Evolutionary conservation across 176 grass and related monocot genomes (phyloP).

Genomic region (Rhynchospora tenuis): DNA sequence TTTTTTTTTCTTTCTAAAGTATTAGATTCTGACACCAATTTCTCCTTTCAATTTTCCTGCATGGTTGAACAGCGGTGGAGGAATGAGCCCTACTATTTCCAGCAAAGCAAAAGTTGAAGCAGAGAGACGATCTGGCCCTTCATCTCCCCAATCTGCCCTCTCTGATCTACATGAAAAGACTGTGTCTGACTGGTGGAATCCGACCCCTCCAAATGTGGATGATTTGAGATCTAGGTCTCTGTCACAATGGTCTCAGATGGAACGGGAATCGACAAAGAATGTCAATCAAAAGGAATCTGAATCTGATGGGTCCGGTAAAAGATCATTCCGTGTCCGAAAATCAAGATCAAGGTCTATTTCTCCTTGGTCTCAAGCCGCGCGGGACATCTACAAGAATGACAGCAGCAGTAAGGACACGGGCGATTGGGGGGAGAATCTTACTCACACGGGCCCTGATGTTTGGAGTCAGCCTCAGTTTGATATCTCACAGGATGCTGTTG

Average conservation of each 20-base stretch:
- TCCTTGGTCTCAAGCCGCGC: slow-evolving; percentile 2
- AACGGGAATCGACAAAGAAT: neutral
- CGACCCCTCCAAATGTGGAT: neutral
- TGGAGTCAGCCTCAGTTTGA: neutral
- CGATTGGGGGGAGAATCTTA: neutral
- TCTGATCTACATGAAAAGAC: neutral
- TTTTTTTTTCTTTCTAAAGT: neutral
- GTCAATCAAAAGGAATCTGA: neutral
- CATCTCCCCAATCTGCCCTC: neutral
- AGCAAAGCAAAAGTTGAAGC: neutral
- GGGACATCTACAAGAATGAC: neutral
- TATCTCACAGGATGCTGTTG: neutral
- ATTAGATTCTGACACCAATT: neutral
- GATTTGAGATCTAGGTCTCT: neutral
- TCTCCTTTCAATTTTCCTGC: neutral
- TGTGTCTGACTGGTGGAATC: neutral
- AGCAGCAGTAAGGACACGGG: neutral
- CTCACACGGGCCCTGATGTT: neutral
- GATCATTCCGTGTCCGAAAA: neutral
- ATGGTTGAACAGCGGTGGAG: neutral
- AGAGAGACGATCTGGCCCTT: neutral
- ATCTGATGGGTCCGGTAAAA: neutral
- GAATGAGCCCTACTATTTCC: neutral
- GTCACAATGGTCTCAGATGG: neutral
- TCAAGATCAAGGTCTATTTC: slow-evolving; percentile 3